A percentile compares a stretch with the other conserved stretches of the same genome.
Conservation (phyloP, 1,284 basidiomycete species). For the Mrakiaceae sp. region DNA sequence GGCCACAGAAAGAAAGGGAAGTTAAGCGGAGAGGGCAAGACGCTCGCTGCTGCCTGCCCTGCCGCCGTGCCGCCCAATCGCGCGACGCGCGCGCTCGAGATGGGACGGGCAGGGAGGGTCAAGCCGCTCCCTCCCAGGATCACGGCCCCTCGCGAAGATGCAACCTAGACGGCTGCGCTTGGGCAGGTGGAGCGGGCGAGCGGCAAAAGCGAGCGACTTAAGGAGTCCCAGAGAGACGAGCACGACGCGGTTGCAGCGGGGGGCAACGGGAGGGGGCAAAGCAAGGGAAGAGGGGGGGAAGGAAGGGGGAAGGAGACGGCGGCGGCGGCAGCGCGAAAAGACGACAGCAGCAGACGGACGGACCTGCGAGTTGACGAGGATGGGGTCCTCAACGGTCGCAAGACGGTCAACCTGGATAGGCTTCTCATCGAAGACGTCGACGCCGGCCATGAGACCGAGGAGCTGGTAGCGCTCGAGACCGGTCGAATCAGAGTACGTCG, state of each 20-base stretch:
- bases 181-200: no score
- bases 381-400: conserved; percentile 78
- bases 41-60: neutral
- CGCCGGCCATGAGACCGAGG: conserved; percentile 73
- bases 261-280: neutral
- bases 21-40: neutral
- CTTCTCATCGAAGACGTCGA: conserved; percentile 81
- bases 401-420: conserved; percentile 75
- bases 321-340: no score
- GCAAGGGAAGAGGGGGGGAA: conserved; percentile 15
- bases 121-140: no score
- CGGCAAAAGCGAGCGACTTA: no score
- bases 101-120: no score
- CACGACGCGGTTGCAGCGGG: neutral
- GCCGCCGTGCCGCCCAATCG: neutral
- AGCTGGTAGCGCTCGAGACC: conserved; percentile 94
- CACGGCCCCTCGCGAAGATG: no score
- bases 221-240: no score
- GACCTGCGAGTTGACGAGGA: conserved; percentile 78
- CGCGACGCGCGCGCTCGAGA: no score
- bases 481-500: conserved; percentile 59
- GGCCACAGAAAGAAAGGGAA: neutral
- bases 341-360: conserved; percentile 31
- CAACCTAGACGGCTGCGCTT: no score
- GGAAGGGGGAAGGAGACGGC: neutral